Evolutionary conservation across 495 filamentous ascomycete species (phyloP), one percentile per base, ranked within the genome.

Genomic region (Staphylotrichum tortipilum): DNA sequence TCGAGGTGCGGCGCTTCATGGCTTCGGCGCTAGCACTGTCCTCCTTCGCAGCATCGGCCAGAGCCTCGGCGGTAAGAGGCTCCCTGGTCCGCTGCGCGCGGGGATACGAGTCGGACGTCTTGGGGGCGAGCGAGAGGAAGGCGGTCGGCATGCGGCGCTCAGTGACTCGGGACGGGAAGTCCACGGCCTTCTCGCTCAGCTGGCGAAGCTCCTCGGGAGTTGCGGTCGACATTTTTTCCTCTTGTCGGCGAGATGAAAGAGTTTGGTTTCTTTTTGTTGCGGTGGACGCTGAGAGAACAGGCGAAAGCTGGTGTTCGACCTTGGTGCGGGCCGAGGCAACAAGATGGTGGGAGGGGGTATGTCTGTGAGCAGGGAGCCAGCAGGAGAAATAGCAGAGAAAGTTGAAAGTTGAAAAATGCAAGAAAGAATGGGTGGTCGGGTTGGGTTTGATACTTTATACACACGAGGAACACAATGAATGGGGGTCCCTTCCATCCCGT

Each of bases 91-190:
- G 44, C 29, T 56, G 58, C 22, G 26, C 44, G 38, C 54, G 59
- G 17, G 72, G 70, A 57, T 69, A 73, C 7, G 72, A 71, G 24
- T 65, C 56, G 7, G 72, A 73, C 21, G 66, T 71, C 34, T 50
- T 60, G 18, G 73, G 73, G 14, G 67, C 70, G 19, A 76, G 62
- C 8, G 69, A 65, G 14, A 76, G 60, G 60, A 76, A 76, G 46
- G 52, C 62, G 3, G 54, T 57, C 14, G 64, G 68, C 9, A 14
- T 4, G 24, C 66, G 65, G 40, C 61, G 65, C 59, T 60, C 22
- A 45, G 42, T 18, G 12, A 30, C 23, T 8, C 15, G 35, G 10
- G 57, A 46, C 10, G 36, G 12, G 41, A 62, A 56, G 19, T 51
- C 44, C 39, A 53, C 50, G 30, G 47, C 53, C 38, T 59, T 49